Percentiles rank a stretch among this genome's conserved stretches.
Conservation (phyloP, 768 basidiomycete species). For the Rhodotorula diobovata region DNA sequence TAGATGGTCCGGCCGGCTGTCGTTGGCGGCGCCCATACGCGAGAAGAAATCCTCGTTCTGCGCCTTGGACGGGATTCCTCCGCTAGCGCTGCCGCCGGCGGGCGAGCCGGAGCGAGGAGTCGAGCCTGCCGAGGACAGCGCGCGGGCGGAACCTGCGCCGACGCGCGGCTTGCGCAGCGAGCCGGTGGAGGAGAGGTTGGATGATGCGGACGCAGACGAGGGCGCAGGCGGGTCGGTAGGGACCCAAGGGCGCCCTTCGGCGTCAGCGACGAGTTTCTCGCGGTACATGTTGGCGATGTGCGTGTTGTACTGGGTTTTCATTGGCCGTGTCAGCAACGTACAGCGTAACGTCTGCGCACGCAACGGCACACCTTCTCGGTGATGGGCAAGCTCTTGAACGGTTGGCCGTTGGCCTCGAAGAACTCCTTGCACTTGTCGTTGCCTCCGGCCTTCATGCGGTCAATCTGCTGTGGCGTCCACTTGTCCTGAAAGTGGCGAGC, state of each 20-base stretch:
- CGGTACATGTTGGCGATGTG: constrained; percentile 94
- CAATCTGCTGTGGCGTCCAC: constrained; percentile 43
- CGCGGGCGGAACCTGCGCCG: not conserved
- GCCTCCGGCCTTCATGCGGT: constrained; percentile 82
- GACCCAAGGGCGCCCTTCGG: constrained; percentile 73
- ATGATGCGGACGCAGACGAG: constrained; percentile 43
- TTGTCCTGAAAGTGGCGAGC: constrained; percentile 22
- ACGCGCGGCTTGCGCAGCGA: constrained; percentile 32
- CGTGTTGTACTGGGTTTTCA: constrained; percentile 71
- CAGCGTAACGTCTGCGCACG: no score
- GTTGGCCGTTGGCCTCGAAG: constrained; percentile 65
- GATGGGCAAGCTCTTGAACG: constrained; percentile 59
- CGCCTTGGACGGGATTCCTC: constrained; percentile 56
- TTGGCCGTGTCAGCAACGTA: no score
- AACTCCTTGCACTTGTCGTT: constrained; percentile 77
- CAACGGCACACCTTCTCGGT: constrained; percentile 60
- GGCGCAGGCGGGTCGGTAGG: constrained; percentile 64
- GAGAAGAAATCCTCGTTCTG: constrained; percentile 84
- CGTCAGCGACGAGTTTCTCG: constrained; percentile 79
- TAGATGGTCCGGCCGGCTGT: constrained; percentile 66
- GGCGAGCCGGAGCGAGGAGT: constrained; percentile 24
- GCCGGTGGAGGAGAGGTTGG: constrained; percentile 54
- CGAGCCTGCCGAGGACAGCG: not conserved
- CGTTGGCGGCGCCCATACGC: constrained; percentile 75
- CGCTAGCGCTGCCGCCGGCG: constrained; percentile 37